A percentile compares a stretch with the other conserved stretches of the same genome.
Conservation (phyloP, 2,329 filamentous ascomycete species). For the Aureobasidium musti region DNA sequence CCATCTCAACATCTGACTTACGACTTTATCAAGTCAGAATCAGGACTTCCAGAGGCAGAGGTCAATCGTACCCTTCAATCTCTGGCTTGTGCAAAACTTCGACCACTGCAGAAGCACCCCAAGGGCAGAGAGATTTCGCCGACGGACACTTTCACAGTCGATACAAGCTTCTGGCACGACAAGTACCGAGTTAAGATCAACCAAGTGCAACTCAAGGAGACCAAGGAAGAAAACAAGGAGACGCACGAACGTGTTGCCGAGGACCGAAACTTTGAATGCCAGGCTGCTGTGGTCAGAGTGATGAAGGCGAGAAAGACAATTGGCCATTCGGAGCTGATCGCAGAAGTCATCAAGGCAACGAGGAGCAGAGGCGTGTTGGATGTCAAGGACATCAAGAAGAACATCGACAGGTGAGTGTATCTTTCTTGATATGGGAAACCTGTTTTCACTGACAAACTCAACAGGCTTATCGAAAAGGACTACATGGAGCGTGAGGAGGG, state of each 20-base stretch:
- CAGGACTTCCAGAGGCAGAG: slow-evolving; percentile 73
- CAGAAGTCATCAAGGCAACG: slow-evolving; percentile 89
- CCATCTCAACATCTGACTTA: slow-evolving; percentile 69
- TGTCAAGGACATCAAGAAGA: slow-evolving; percentile 86
- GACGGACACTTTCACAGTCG: slow-evolving; percentile 83
- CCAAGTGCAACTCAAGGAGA: slow-evolving; percentile 96
- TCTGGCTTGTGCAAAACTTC: slow-evolving; percentile 84
- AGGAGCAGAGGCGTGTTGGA: slow-evolving; percentile 84
- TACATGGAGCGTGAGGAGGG: slow-evolving; percentile 80
- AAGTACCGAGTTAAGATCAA: slow-evolving; percentile 98
- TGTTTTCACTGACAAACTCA: slow-evolving; percentile 35
- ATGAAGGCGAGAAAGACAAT: slow-evolving; percentile 94
- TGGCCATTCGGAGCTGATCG: slow-evolving; percentile 80
- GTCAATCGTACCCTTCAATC: slow-evolving; percentile 91
- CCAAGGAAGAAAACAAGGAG: slow-evolving; percentile 88
- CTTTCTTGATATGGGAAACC: not conserved
- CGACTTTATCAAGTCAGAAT: slow-evolving; percentile 70
- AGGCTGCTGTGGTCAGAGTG: slow-evolving; percentile 93
- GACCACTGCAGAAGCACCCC: slow-evolving; percentile 81
- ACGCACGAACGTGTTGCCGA: slow-evolving; percentile 87
- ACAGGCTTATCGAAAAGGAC: slow-evolving; percentile 85
- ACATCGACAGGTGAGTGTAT: slow-evolving; percentile 80
- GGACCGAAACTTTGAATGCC: slow-evolving; percentile 92
- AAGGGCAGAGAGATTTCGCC: slow-evolving; percentile 72
- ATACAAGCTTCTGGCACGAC: slow-evolving; percentile 71